phyloP scores from a whole-genome alignment of 2,329 filamentous ascomycete genomes.

The Lachnellula suecica region DNA sequence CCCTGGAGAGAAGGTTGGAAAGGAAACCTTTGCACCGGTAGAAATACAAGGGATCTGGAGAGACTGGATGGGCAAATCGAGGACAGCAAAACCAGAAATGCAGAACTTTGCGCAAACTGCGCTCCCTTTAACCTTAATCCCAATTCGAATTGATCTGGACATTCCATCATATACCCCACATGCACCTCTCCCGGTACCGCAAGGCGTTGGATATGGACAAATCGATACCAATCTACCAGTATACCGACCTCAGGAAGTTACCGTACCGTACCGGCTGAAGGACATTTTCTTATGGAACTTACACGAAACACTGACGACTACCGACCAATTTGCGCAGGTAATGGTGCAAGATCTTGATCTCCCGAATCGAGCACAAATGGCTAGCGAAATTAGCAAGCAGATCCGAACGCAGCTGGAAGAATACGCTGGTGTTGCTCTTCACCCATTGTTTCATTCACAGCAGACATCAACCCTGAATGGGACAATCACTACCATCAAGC shows the following conservation, averaged over 20 bases:
- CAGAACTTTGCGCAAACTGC: conserved; percentile 66
- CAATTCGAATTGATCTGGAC: conserved; percentile 94
- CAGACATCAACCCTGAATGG: conserved; percentile 33
- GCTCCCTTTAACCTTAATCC: conserved; percentile 86
- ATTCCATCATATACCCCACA: conserved; percentile 74
- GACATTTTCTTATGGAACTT: conserved; percentile 98
- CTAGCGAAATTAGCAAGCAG: conserved; percentile 84
- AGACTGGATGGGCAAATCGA: conserved; percentile 87
- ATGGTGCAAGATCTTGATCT: conserved; percentile 93
- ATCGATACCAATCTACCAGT: conserved; percentile 74
- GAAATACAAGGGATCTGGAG: conserved; percentile 88
- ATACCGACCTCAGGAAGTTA: conserved; percentile 76
- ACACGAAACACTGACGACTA: conserved; percentile 90
- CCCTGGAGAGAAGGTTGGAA: conserved; percentile 74
- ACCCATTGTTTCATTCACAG: conserved; percentile 80
- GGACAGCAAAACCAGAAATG: conserved; percentile 53
- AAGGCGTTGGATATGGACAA: conserved; percentile 53
- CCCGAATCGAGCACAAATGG: conserved; percentile 68
- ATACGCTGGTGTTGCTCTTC: conserved; percentile 89
- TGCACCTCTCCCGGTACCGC: conserved; percentile 62
- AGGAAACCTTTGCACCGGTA: conserved; percentile 76
- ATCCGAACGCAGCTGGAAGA: conserved; percentile 95
- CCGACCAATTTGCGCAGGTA: conserved; percentile 89
- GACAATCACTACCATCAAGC: conserved; percentile 33
- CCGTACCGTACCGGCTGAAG: conserved; percentile 83